Evolutionary conservation across 176 grass and related monocot genomes (phyloP).

Genomic region (Echinochloa phyllopogon): DNA sequence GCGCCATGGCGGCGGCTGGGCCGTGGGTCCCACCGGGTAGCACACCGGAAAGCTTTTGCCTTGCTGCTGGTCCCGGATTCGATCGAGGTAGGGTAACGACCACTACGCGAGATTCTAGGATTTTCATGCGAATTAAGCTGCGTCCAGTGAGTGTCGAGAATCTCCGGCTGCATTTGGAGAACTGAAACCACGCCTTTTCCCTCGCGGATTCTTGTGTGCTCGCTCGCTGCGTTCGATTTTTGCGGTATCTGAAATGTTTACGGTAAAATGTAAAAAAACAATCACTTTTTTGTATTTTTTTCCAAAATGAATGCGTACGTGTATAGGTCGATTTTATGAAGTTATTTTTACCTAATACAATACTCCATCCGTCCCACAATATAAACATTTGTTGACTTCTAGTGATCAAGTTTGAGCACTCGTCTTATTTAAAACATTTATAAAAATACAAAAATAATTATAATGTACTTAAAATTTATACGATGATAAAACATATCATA

Average conservation of each 20-base stretch:
- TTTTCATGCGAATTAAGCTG: background rate
- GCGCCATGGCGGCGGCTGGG: background rate
- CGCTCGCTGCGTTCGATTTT: background rate
- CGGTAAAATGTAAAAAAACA: background rate
- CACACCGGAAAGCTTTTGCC: slow-evolving; percentile 32
- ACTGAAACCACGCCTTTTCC: background rate
- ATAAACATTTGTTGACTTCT: no score
- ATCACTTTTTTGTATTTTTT: background rate
- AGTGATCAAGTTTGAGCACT: no score
- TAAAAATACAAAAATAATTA: no score
- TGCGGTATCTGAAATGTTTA: background rate
- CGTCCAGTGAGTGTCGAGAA: background rate
- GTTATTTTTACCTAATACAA: no score
- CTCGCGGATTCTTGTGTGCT: background rate
- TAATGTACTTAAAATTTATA: no score
- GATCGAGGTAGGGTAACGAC: slow-evolving; percentile 25
- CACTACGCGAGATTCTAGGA: background rate
- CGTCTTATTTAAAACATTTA: no score
- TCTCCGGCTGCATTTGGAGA: slow-evolving; percentile 22
- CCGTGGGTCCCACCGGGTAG: background rate
- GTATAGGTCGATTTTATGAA: background rate
- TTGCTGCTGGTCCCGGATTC: background rate
- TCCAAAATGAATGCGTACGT: background rate
- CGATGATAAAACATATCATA: no score
- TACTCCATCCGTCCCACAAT: no score